Percentiles rank a stretch among this genome's conserved stretches.
Conservation (phyloP, 1,139 yeast species). For the Pichia sp. region DNA sequence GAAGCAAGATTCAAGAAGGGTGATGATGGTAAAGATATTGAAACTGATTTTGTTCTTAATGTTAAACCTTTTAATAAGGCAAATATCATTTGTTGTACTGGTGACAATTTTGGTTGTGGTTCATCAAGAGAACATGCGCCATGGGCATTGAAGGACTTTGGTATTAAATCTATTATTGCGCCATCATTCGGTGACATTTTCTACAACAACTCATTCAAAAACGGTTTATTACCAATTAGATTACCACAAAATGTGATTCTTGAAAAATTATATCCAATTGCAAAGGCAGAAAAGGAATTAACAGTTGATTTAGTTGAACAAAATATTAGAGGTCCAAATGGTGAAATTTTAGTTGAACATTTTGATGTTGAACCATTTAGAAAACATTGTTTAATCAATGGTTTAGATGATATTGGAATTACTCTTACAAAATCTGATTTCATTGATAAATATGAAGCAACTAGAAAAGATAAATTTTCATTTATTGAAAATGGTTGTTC, state of each 20-base stretch:
- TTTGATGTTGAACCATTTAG: conserved; percentile 88
- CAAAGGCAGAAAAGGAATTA: conserved; percentile 62
- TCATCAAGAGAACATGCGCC: conserved; percentile 99
- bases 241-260: conserved; percentile 67
- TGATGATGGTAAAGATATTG: conserved; percentile 63
- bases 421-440: conserved; percentile 83
- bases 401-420: conserved; percentile 93
- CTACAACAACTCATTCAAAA: conserved; percentile 93
- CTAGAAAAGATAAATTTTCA: conserved; percentile 73
- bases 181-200: conserved; percentile 98
- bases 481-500: conserved; percentile 82
- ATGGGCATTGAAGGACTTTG: conserved; percentile 97
- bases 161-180: conserved; percentile 91
- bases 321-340: conserved; percentile 64
- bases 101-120: conserved; percentile 98
- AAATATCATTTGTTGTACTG: conserved; percentile 81
- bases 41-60: conserved; percentile 84
- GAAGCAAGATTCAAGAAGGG: conserved; percentile 76
- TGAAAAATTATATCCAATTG: conserved; percentile 70
- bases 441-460: conserved; percentile 66
- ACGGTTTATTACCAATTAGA: conserved; percentile 89
- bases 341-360: conserved; percentile 67
- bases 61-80: conserved; percentile 75
- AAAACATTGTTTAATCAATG: conserved; percentile 89
- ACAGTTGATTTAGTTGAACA: conserved; percentile 84